Conservation (phyloP, 164 flowering plant species). For the Paratinospora sagittata region DNA sequence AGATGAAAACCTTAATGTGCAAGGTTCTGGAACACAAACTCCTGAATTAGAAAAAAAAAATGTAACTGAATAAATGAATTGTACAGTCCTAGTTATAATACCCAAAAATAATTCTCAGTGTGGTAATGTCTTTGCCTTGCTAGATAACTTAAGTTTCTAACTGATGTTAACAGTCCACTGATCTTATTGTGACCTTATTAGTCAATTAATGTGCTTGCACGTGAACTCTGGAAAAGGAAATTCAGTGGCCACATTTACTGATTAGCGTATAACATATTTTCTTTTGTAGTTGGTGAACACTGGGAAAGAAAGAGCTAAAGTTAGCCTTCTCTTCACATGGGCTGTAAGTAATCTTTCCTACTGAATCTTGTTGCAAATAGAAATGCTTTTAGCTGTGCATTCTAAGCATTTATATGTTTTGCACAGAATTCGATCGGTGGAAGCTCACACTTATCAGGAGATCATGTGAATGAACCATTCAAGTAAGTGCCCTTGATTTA, state of each 20-base stretch:
- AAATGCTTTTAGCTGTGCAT: too few relatives aligned
- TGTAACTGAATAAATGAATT: too few relatives aligned
- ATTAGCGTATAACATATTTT: neutral
- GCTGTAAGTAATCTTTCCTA: constrained; percentile 52
- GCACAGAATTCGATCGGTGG: constrained; percentile 93
- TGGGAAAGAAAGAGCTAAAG: constrained; percentile 88
- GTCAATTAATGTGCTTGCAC: too few relatives aligned
- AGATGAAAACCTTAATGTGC: too few relatives aligned
- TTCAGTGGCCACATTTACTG: too few relatives aligned
- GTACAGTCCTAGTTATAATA: too few relatives aligned
- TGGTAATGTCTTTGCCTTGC: too few relatives aligned
- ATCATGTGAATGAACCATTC: constrained; percentile 86
- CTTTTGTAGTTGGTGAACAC: constrained; percentile 78
- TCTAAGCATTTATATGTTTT: constrained; percentile 4
- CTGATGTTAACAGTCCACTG: neutral
- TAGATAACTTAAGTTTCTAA: too few relatives aligned
- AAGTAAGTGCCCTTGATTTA: constrained; percentile 39
- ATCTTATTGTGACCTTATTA: neutral
- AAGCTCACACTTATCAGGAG: constrained; percentile 69
- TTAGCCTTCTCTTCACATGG: constrained; percentile 92
- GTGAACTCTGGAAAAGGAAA: neutral
- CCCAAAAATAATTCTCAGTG: too few relatives aligned
- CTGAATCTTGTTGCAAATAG: neutral
- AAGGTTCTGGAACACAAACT: too few relatives aligned
- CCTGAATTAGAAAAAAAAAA: too few relatives aligned